Evolutionary conservation across 192 early-diverging fungal genomes (phyloP), one percentile per base, ranked within the genome.

Genomic region (Funneliformis mosseae): DNA sequence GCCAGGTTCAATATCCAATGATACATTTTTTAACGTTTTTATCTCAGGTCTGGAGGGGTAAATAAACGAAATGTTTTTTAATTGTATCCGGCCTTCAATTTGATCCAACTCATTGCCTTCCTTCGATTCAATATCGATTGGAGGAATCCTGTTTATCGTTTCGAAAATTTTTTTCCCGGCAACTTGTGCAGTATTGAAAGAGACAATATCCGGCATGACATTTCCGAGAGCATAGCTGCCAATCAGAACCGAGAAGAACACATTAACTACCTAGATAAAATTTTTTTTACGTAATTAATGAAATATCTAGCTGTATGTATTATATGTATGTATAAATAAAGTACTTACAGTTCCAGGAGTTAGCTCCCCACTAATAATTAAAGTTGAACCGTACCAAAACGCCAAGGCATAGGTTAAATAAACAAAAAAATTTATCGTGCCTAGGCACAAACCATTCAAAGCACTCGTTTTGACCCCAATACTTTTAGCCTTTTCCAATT

Each of bases 151-250:
- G 81, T 96, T 94, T 69, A 98, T 93, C 21, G 94, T 92, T 68
- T 87, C 82, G 82, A 92, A 98, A 70, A 98, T 92, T 59, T 91
- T 93, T 77, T 87, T 88, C 3, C 93, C 96, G 0, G 96, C 96
- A 33, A 93, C 97, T 42, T 88, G 86, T 38, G 93, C 95, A 95
- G 92, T 3, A 87, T 80, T 43, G 92, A 92, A 45, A 84, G 72
- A 74, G 92, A 91, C 82, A 93, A 94, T 62, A 95, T 89, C 25
- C 92, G 88, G 70, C 85, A 83, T 78, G 89, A 96, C 33, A 95
- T 87, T 42, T 88, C 85, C 87, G 21, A 95, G 84, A 25, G 90
- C 85, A 68, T 92, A 91, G 8, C 90, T 87, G 45, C 90, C 93
- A 25, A 94, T 89, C 5, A 94, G 82, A 50, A 93, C 85, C 41